Evolutionary conservation across 1,139 yeast genomes (phyloP).

Genomic region (Pichiaceae sp.): DNA sequence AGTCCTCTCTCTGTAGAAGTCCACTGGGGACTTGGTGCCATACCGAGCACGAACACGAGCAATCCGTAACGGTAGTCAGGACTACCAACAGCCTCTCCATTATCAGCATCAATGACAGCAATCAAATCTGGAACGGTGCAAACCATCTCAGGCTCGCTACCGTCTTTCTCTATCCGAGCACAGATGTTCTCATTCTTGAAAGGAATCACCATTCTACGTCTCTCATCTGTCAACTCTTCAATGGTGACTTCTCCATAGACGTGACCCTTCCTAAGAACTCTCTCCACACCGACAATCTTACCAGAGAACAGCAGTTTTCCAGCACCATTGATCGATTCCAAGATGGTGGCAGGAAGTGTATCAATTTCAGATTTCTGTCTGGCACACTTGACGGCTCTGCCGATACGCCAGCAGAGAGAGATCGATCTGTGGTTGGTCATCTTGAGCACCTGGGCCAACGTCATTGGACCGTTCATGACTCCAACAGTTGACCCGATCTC

Average conservation of each 20-base stretch:
- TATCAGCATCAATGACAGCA: slow-evolving; percentile 32
- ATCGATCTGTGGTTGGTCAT: slow-evolving; percentile 27
- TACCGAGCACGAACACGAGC: slow-evolving; percentile 31
- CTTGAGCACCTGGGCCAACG: slow-evolving; percentile 17
- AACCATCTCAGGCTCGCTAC: slow-evolving; percentile 24
- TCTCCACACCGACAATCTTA: slow-evolving; percentile 35
- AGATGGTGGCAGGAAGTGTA: slow-evolving; percentile 27
- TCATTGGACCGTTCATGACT: slow-evolving; percentile 27
- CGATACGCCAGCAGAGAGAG: slow-evolving; percentile 41
- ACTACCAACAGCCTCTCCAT: slow-evolving; percentile 40
- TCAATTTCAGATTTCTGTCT: slow-evolving; percentile 28
- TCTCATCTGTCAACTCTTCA: slow-evolving; percentile 20
- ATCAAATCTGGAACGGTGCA: slow-evolving; percentile 40
- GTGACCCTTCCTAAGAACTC: slow-evolving; percentile 34
- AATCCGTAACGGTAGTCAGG: slow-evolving; percentile 40
- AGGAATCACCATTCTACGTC: slow-evolving; percentile 27
- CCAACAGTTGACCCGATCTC: slow-evolving; percentile 27
- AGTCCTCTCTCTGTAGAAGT: slow-evolving; percentile 28
- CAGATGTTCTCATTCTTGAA: slow-evolving; percentile 41
- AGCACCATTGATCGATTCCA: slow-evolving; percentile 29
- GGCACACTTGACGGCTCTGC: slow-evolving; percentile 33
- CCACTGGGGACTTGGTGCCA: slow-evolving; percentile 35
- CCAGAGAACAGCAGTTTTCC: slow-evolving; percentile 34
- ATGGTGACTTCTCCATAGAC: slow-evolving; percentile 38
- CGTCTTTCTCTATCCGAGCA: slow-evolving; percentile 15